Percentiles rank a stretch among this genome's conserved stretches.
phyloP scores from a whole-genome alignment of 2,329 filamentous ascomycete genomes.

The Hypoxylon sp. region DNA sequence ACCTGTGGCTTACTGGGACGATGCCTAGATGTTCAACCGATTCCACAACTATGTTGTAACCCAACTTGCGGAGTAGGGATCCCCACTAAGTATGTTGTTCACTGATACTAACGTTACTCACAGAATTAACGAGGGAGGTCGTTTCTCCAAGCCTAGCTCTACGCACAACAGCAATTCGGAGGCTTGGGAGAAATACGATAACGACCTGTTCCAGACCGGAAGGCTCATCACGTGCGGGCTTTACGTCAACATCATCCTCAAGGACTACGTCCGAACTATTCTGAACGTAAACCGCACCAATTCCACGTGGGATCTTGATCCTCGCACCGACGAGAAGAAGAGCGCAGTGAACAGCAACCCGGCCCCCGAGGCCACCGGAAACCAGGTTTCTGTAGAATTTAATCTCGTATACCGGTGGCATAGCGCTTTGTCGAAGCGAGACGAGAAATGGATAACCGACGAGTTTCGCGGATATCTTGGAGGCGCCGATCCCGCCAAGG shows the following conservation, averaged over 20 bases:
- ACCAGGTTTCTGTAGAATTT: slow-evolving; percentile 65
- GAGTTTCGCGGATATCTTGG: slow-evolving; percentile 51
- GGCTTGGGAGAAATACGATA: slow-evolving; percentile 50
- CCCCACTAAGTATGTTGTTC: not conserved
- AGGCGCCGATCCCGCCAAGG: slow-evolving; percentile 57
- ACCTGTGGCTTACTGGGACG: slow-evolving; percentile 26
- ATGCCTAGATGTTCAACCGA: slow-evolving; percentile 72
- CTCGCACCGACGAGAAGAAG: slow-evolving; percentile 44
- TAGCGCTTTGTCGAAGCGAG: slow-evolving; percentile 55
- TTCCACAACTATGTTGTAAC: slow-evolving; percentile 89
- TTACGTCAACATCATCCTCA: slow-evolving; percentile 63
- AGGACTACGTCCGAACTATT: slow-evolving; percentile 56
- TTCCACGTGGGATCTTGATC: slow-evolving; percentile 50
- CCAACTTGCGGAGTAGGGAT: slow-evolving; percentile 69
- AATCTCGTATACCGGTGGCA: slow-evolving; percentile 66
- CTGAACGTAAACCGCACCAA: slow-evolving; percentile 62
- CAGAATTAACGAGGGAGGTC: slow-evolving; percentile 80
- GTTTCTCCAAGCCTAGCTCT: slow-evolving; percentile 73
- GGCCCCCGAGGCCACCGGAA: slow-evolving; percentile 58
- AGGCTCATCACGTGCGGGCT: slow-evolving; percentile 65
- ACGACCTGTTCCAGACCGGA: slow-evolving; percentile 56
- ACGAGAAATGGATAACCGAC: slow-evolving; percentile 59
- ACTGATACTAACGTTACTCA: slow-evolving; percentile 7
- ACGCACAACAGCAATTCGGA: slow-evolving; percentile 7
- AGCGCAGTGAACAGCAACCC: slow-evolving; percentile 42